Base-by-base conservation (phyloP, 441 rosid species). In the Manihot esculenta region DNA sequence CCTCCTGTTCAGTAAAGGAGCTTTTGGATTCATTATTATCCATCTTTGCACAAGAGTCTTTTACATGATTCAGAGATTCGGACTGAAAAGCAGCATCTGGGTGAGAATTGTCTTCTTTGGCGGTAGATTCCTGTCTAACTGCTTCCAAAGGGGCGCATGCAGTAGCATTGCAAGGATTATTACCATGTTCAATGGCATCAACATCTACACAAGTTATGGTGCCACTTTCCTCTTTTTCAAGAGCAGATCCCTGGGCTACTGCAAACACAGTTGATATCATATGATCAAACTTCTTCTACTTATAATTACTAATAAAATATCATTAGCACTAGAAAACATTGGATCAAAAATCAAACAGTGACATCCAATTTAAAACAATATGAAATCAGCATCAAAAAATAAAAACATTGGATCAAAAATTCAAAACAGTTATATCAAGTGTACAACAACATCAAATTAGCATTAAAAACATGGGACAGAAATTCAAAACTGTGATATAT, bases 201-300 rank as follows among this genome's bases (percentile, higher is more conserved):
- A 79, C 78, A 76, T 86, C 78, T 24, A 78, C 75, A 65, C 82
- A 82, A 53, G 81, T 71, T 61, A 74, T 54, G 56, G 69, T 63
- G 53, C 76, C 78, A 20, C 44, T 27, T 66, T 76, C 83, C 44
- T 79, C 72, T 74, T 72, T 70, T 27, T 69, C 81, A 75, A 47
- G 60, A 55, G 73, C 58, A 69, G 85, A 78, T 44, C 62, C 89
- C 55, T 73, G 68, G 65, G 85, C 74, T 58, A 82, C 97, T 88
- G 86, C 42, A 69, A 75, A 65, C 53, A 77, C 24, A 72, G 54
- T 66, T 60, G 44, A 60, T 0, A 66, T 5, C n/a, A n/a, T 26
- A 59, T 73, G 7, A 35, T 35, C 41, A 35, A 35, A 35, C 41
- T 2, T 2, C 41, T 35, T 3, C 41, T 7, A 21, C 13, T 20